Evolutionary conservation across 257 asterid genomes (phyloP).

Genomic region (Paulownia fortunei): DNA sequence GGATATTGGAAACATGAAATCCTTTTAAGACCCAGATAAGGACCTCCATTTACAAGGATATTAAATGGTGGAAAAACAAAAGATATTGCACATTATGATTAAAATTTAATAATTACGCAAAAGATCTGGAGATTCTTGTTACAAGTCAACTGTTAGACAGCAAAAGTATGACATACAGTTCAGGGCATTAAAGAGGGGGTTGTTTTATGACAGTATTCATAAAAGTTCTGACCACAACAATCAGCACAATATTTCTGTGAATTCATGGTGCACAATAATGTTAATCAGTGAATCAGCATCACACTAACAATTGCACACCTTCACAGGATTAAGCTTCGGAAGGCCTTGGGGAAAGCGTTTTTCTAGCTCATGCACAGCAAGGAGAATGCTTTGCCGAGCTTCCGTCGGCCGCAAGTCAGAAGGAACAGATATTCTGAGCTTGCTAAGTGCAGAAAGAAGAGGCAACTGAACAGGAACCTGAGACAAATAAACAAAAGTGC

Average conservation of each 20-base stretch:
- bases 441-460: conserved; percentile 88
- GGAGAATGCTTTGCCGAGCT: conserved; percentile 83
- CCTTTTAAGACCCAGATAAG: background rate
- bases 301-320: conserved; percentile 53
- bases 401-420: conserved; percentile 91
- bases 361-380: conserved; percentile 87
- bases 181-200: conserved; percentile 2
- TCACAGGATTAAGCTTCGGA: conserved; percentile 89
- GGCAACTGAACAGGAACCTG: conserved; percentile 97
- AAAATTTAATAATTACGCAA: background rate
- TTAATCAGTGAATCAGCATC: conserved; percentile 25
- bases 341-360: conserved; percentile 91
- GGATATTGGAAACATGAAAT: conserved; percentile 7
- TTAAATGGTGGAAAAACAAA: background rate
- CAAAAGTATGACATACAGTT: conserved; percentile 12
- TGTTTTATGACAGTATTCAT: background rate
- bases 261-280: conserved; percentile 20
- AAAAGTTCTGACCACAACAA: conserved; percentile 1
- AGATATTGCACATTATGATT: background rate
- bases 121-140: background rate
- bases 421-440: conserved; percentile 82
- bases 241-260: conserved; percentile 1
- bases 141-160: background rate
- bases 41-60: background rate
- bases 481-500: conserved; percentile 32